Percentiles rank a stretch among this genome's conserved stretches.
Conservation (phyloP, 768 basidiomycete genomes). For the Fomitopsis pulvina region DNA sequence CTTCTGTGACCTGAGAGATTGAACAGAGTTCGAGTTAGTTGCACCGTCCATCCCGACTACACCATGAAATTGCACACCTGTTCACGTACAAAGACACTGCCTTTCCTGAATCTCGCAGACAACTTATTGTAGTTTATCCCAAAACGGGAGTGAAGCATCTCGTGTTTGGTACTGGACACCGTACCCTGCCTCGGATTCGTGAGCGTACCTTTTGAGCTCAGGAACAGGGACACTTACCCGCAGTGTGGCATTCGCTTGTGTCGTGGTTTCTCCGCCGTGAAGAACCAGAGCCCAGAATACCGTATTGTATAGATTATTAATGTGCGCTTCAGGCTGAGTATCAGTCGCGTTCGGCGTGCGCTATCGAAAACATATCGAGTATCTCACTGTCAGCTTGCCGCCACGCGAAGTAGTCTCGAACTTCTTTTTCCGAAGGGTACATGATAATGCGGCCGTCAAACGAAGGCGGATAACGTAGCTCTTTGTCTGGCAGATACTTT, state of each 20-base stretch:
- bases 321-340: conserved; percentile 60
- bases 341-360: not conserved
- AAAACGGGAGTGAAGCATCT: conserved; percentile 80
- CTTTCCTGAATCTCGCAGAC: conserved; percentile 70
- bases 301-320: conserved; percentile 98
- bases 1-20: not conserved
- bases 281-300: conserved; percentile 91
- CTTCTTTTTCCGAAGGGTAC: conserved; percentile 66
- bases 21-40: not conserved
- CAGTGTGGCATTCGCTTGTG: conserved; percentile 77
- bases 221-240: conserved; percentile 38
- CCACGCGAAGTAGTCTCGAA: conserved; percentile 95
- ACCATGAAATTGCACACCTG: conserved; percentile 30
- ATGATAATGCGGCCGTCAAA: conserved; percentile 88
- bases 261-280: conserved; percentile 68
- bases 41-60: not conserved
- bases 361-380: not conserved
- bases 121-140: conserved; percentile 84
- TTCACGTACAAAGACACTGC: conserved; percentile 74
- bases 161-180: conserved; percentile 83
- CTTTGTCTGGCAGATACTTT: conserved; percentile 64
- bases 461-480: conserved; percentile 77
- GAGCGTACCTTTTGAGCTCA: not conserved
- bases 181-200: conserved; percentile 60
- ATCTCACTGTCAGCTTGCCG: conserved; percentile 88